phyloP scores from a whole-genome alignment of 1,139 yeast species.

The Arxiozyma slooffiae region DNA sequence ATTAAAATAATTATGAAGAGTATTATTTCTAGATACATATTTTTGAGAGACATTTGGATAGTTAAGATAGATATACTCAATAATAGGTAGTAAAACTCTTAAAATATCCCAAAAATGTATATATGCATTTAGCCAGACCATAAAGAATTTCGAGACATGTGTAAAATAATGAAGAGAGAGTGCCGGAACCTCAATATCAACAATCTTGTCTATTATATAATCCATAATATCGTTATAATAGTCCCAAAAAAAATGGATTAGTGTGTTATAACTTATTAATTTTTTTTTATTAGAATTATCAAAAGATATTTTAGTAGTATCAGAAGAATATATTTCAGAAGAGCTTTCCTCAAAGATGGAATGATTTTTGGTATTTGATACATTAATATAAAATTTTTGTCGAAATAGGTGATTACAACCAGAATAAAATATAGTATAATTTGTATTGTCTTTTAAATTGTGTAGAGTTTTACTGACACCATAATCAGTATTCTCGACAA shows the following conservation, averaged over 20 bases:
- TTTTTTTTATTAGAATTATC: background rate
- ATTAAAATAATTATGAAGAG: background rate
- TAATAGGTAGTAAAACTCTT: conserved; percentile 1
- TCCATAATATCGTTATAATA: background rate
- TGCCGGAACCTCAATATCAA: background rate
- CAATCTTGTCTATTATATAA: background rate
- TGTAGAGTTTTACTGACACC: background rate
- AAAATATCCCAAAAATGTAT: background rate
- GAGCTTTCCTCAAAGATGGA: background rate
- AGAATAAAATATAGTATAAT: background rate
- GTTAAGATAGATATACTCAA: conserved; percentile 1
- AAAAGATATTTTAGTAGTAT: background rate
- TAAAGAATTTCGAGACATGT: background rate
- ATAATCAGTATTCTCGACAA: background rate
- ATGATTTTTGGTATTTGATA: background rate
- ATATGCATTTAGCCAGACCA: background rate
- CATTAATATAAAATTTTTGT: background rate
- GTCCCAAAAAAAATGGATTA: background rate
- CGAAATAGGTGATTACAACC: background rate
- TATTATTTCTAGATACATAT: background rate
- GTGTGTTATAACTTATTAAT: background rate
- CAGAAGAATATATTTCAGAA: background rate
- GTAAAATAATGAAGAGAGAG: background rate
- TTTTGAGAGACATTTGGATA: background rate
- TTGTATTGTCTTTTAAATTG: background rate